Percentiles rank a stretch among this genome's conserved stretches.
These are phyloP conservation scores for Aspergillus funiculosus DNA, from an alignment of 495 filamentous ascomycete species.

Conservation along the genomic window DNA sequence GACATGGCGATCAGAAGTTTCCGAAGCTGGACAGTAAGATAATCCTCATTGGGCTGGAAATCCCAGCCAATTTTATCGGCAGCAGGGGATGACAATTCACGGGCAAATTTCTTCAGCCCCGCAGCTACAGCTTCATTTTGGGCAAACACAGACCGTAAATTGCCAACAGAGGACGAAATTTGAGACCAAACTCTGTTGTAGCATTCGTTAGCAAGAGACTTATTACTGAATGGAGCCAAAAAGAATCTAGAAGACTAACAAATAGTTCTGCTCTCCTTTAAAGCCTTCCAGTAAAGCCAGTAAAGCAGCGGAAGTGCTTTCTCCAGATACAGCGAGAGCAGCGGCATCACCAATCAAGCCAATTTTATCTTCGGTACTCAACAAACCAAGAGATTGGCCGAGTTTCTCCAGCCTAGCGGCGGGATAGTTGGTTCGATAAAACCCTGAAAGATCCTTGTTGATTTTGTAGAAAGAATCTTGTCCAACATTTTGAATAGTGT, in stretches of 20 bases:
- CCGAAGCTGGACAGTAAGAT: slow-evolving; percentile 71
- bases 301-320: slow-evolving; percentile 71
- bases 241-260: slow-evolving; percentile 41
- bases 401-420: slow-evolving; percentile 71
- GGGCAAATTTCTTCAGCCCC: slow-evolving; percentile 67
- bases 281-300: slow-evolving; percentile 77
- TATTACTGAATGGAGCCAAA: not conserved
- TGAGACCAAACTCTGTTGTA: slow-evolving; percentile 76
- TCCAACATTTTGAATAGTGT: slow-evolving; percentile 66
- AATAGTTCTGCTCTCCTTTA: slow-evolving; percentile 70
- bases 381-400: slow-evolving; percentile 61
- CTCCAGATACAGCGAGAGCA: slow-evolving; percentile 80
- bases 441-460: slow-evolving; percentile 80
- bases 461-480: slow-evolving; percentile 79
- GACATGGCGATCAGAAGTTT: slow-evolving; percentile 72
- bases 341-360: slow-evolving; percentile 86
- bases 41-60: slow-evolving; percentile 67
- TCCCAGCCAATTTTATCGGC: slow-evolving; percentile 83
- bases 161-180: slow-evolving; percentile 62
- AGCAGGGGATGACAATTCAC: slow-evolving; percentile 63
- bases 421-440: slow-evolving; percentile 91
- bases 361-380: slow-evolving; percentile 85
- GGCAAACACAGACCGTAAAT: slow-evolving; percentile 60
- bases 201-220: slow-evolving; percentile 16
- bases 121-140: slow-evolving; percentile 50